phyloP scores from a whole-genome alignment of 2,329 filamentous ascomycete species.

The Pseudogymnoascus destructans region DNA sequence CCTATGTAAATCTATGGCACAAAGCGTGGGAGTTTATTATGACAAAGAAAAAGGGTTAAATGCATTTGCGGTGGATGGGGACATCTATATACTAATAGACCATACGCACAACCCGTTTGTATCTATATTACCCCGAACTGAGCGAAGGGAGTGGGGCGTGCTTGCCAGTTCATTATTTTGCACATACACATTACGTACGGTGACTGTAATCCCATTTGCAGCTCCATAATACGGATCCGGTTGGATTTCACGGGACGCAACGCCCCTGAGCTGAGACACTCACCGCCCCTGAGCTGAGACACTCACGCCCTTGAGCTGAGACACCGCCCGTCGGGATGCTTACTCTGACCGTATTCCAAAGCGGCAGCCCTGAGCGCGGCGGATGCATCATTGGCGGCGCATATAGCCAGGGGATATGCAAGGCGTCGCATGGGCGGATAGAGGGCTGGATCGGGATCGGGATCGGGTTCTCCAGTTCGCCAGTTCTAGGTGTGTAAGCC shows the following conservation, averaged over 20 bases:
- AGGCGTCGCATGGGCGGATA: not conserved
- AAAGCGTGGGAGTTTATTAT: constrained; percentile 8
- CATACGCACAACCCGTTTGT: constrained; percentile 6
- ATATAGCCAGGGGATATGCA: not conserved
- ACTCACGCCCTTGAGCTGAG: not conserved
- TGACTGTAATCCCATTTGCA: not conserved
- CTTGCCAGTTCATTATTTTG: not conserved
- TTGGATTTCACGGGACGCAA: not conserved
- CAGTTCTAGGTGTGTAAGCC: not conserved
- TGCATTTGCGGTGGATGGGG: constrained; percentile 5
- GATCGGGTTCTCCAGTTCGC: not conserved
- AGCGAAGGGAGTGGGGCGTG: not conserved
- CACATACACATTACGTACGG: not conserved
- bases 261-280: not conserved
- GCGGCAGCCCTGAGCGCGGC: constrained; percentile 1
- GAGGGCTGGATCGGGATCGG: not conserved
- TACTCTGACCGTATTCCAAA: not conserved
- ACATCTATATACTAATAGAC: constrained; percentile 9
- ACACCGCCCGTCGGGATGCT: not conserved
- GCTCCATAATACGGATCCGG: not conserved
- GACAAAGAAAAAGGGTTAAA: constrained; percentile 5
- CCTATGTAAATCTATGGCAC: constrained; percentile 8
- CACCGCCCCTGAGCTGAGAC: not conserved
- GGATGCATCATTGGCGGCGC: not conserved
- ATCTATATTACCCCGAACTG: not conserved